Evolutionary conservation across 106 monocot species (phyloP).

Genomic region (Phalaenopsis equestris): DNA sequence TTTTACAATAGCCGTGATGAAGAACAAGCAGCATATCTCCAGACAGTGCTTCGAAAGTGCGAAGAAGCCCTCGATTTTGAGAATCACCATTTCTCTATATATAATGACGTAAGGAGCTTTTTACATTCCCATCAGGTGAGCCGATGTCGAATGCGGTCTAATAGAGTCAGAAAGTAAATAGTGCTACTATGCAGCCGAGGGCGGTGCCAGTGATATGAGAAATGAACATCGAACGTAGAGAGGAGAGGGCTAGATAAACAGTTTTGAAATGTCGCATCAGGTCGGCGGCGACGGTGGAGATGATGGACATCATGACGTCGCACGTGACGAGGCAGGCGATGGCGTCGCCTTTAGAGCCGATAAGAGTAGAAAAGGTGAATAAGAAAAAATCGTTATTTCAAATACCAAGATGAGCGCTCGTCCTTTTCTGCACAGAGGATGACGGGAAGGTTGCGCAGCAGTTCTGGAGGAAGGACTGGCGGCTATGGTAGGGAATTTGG

Average conservation of each 20-base stretch:
- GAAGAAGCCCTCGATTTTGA: conserved; percentile 76
- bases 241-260: conserved; percentile 68
- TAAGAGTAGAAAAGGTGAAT: conserved; percentile 57
- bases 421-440: too few relatives aligned
- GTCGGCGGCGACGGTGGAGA: conserved; percentile 65
- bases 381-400: conserved; percentile 5
- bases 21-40: conserved; percentile 59
- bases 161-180: conserved; percentile 78
- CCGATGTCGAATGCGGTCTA: conserved; percentile 89
- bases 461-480: too few relatives aligned
- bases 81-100: conserved; percentile 74
- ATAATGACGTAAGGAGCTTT: conserved; percentile 86
- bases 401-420: too few relatives aligned
- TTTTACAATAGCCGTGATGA: conserved; percentile 34
- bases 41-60: conserved; percentile 68
- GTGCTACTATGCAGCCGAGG: conserved; percentile 72
- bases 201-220: conserved; percentile 69
- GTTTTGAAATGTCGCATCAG: conserved; percentile 96
- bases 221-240: conserved; percentile 87
- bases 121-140: conserved; percentile 47
- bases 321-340: conserved; percentile 83
- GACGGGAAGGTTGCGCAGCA: too few relatives aligned
- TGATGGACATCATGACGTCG: conserved; percentile 90
- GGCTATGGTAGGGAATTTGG: too few relatives aligned
- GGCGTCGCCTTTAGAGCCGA: conserved; percentile 74